phyloP scores from a whole-genome alignment of 106 monocot species.

The Platanthera zijinensis region DNA sequence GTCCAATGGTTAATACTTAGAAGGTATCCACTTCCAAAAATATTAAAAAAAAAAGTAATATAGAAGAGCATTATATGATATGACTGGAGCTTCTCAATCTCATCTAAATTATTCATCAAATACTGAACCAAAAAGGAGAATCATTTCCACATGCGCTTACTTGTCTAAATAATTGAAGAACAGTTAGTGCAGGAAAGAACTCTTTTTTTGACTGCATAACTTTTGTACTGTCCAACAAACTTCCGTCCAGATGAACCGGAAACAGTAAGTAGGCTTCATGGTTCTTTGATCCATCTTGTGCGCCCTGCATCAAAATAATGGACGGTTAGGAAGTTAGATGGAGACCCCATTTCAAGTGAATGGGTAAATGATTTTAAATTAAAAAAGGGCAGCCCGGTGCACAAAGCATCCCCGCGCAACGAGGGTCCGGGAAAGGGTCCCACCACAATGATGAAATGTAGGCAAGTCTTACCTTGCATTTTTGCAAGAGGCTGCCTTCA shows the following conservation, averaged over 20 bases:
- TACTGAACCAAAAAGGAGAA: background rate
- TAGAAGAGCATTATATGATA: too few relatives aligned
- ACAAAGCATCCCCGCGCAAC: too few relatives aligned
- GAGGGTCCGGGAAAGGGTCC: too few relatives aligned
- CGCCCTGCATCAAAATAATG: slow-evolving; percentile 14
- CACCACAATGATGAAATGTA: too few relatives aligned
- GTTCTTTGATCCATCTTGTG: slow-evolving; percentile 40
- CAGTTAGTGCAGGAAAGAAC: slow-evolving; percentile 40
- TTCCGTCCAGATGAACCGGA: slow-evolving; percentile 70
- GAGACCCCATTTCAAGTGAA: background rate
- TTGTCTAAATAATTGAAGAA: slow-evolving; percentile 65
- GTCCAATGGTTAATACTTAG: too few relatives aligned
- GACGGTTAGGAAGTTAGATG: background rate
- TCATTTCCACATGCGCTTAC: slow-evolving; percentile 17
- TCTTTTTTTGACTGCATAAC: slow-evolving; percentile 60
- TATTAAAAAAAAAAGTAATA: too few relatives aligned
- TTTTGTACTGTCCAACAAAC: slow-evolving; percentile 45
- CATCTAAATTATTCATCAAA: slow-evolving; percentile 1
- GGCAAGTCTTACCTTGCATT: too few relatives aligned
- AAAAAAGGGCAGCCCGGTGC: background rate
- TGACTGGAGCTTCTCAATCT: background rate
- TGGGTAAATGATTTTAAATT: background rate
- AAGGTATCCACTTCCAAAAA: too few relatives aligned
- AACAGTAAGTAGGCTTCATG: slow-evolving; percentile 78
- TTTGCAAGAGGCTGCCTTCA: too few relatives aligned